Evolutionary conservation across 768 basidiomycete genomes (phyloP), one percentile per base, ranked within the genome.

Genomic region (Xerocomellus amylosporus): DNA sequence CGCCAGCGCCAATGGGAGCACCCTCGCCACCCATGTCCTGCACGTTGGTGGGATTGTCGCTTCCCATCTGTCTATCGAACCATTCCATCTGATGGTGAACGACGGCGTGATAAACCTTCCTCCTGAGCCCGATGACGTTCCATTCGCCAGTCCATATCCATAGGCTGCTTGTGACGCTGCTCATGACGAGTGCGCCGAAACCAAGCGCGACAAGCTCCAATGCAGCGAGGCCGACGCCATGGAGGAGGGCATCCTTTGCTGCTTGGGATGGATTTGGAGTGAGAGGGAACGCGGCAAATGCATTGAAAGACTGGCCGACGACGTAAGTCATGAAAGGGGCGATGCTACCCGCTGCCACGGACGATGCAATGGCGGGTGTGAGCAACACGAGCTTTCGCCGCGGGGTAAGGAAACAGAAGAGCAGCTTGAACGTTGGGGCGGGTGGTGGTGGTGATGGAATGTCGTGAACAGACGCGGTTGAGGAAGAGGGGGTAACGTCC

Each of bases 71-170:
- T 38, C 81, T 71, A 71, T 97, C 94, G 67, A 93, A 97, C 94
- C 95, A 97, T n/a, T 79, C 77, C 82, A 96, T 87, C 20, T 86
- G 85, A 64, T 86, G 87, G 22, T 64, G 65, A 15, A 83, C 79
- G 26, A 97, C 82, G 2, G 84, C 80, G 4, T 68, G 64, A 65
- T 90, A 96, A 7, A 95, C 87, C 45, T 74, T 73, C 62, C 78
- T 76, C 56, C 94, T 74, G 19, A 97, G 71, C 8, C 79, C 77
- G 60, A 85, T 73, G 8, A 86, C 83, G 58, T 92, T 90, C 53
- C 82, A 75, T 69, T 98, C 96, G 4, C 92, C 93, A 6, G 86
- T 82, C 75, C 85, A 84, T 44, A 93, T 90, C 96, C 96, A 98
- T 10, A 96, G 70, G 26, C 77, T 78, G 45, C 85, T 85, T 2